Evolutionary conservation across 1,284 basidiomycete species (phyloP), one percentile per base, ranked within the genome.

Genomic region (Exsudoporus floridanus): DNA sequence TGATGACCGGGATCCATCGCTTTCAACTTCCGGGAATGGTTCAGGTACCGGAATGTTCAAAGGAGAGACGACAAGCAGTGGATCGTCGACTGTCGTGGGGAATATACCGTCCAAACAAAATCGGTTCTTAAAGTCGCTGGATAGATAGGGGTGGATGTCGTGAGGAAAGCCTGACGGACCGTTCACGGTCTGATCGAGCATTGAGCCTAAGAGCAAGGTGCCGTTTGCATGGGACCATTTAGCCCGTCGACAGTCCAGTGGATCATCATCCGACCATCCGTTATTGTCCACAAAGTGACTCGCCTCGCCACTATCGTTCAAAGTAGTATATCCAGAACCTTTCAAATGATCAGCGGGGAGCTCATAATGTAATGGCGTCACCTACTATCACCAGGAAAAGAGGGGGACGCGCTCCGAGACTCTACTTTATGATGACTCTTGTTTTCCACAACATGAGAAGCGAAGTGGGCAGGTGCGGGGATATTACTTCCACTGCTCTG

Each of bases 1-100:
- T 5, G 48, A 49, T 14, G 69, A 70, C 27, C 50, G 56, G n/a
- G 50, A 59, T 30, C 47, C 51, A 21, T 65, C 55, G 19, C 52
- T 60, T 42, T 50, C 50, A 6, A 45, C 38, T 52, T 58, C 61
- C 27, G 49, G 38, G 41, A 64, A 60, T 13, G 53, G 53, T 21
- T 53, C 58, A 28, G 53, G 45, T 10, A 41, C 14, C n/a, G 61
- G 54, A 28, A 57, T 35, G 10, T 49, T 27, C 16, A 52, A 50
- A 41, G 53, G 53, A 40, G 62, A 43, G 27, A 38, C 23, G 16
- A 18, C 12, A n/a, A 57, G 39, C 34, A 56, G 42, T 13, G 61
- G 30, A 46, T 48, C 45, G 46, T 57, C 62, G 8, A 40, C 12
- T 16, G 35, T 28, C 7, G 52, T 7, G 19, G 50, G 25, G 31